phyloP scores from a whole-genome alignment of 2,329 filamentous ascomycete species.

The Berkeleyomyces basicola region DNA sequence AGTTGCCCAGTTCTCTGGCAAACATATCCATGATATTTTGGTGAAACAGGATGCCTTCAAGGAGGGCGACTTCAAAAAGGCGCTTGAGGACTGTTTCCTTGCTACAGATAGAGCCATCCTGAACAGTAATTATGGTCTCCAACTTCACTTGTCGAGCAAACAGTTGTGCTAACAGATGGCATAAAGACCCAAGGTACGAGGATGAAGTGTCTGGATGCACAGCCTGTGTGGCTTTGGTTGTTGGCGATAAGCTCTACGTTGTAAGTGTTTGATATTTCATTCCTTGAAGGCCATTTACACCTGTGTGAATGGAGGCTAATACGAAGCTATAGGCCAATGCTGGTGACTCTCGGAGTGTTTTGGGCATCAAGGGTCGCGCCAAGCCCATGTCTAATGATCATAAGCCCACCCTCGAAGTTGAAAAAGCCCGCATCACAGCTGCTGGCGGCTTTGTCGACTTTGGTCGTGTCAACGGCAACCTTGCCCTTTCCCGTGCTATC shows the following conservation, averaged over 20 bases:
- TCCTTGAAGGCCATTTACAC: neutral
- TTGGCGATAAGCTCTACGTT: slow-evolving; percentile 81
- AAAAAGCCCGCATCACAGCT: slow-evolving; percentile 89
- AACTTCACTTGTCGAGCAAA: neutral
- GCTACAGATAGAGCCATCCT: slow-evolving; percentile 92
- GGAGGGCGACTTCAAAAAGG: slow-evolving; percentile 80
- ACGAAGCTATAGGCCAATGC: slow-evolving; percentile 60
- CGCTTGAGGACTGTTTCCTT: slow-evolving; percentile 90
- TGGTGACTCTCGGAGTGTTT: slow-evolving; percentile 84
- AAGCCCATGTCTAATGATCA: slow-evolving; percentile 98
- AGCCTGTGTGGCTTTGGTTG: slow-evolving; percentile 78
- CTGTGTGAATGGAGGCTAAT: neutral
- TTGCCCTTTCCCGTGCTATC: slow-evolving; percentile 90
- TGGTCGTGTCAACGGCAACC: slow-evolving; percentile 93
- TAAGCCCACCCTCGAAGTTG: slow-evolving; percentile 95
- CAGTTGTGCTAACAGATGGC: neutral
- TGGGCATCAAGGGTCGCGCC: slow-evolving; percentile 91
- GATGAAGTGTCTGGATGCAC: slow-evolving; percentile 98
- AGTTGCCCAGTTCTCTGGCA: slow-evolving; percentile 82
- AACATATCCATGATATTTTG: slow-evolving; percentile 86
- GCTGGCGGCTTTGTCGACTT: slow-evolving; percentile 98
- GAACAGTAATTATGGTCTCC: slow-evolving; percentile 48
- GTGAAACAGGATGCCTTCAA: slow-evolving; percentile 90
- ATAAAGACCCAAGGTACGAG: slow-evolving; percentile 80
- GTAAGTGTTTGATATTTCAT: slow-evolving; percentile 43